Evolutionary conservation across 805 yeast genomes (phyloP).

Genomic region (Candida qinlingensis): DNA sequence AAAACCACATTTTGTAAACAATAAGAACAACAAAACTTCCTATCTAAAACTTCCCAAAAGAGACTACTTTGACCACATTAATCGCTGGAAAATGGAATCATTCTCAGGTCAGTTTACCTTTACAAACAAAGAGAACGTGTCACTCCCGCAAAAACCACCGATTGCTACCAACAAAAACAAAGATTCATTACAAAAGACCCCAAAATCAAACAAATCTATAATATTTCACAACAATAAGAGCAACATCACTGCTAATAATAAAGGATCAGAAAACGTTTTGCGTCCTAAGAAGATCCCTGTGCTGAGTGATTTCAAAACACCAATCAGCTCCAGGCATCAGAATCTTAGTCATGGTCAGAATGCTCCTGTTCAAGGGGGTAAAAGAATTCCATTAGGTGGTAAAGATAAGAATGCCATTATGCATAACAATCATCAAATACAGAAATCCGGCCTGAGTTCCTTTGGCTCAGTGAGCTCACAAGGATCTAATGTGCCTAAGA

Average conservation of each 20-base stretch:
- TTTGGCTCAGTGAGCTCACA: conserved; percentile 3
- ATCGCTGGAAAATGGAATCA: conserved; percentile 5
- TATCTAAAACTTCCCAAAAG: too few relatives aligned
- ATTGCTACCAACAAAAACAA: conserved; percentile 5
- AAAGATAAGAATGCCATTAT: conserved; percentile 17
- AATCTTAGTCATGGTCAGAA: background rate
- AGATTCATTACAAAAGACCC: conserved; percentile 4
- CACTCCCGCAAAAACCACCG: background rate
- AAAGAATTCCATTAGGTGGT: conserved; percentile 25
- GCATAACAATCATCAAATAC: conserved; percentile 1
- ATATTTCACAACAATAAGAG: conserved; percentile 2
- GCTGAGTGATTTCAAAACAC: conserved; percentile 11
- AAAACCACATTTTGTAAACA: background rate
- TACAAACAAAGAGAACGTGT: conserved; percentile 16
- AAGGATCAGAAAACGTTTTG: background rate
- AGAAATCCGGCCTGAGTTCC: background rate
- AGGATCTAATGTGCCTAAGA: conserved; percentile 7
- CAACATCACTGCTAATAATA: background rate
- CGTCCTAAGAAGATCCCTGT: background rate
- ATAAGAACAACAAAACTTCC: background rate
- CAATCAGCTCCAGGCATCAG: background rate
- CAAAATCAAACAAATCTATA: background rate
- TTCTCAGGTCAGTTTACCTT: conserved; percentile 8
- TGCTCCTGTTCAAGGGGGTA: background rate
- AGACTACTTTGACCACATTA: background rate